Base-by-base conservation (phyloP, 2,329 filamentous ascomycete genomes). In the Graphium sp. region DNA sequence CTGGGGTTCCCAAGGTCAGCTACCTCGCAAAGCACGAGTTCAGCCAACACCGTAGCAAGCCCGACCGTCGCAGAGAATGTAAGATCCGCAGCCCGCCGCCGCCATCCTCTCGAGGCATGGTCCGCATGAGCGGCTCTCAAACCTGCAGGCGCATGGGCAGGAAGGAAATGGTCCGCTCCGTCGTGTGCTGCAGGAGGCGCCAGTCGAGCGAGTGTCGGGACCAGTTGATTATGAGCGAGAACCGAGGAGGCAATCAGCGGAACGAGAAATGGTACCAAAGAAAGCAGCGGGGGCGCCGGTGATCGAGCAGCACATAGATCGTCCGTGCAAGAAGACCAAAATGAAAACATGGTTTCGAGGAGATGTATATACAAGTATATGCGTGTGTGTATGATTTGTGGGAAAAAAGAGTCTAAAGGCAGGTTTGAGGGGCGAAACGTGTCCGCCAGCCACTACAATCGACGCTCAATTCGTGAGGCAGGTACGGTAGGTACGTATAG, bases 1-100 rank as follows among this genome's bases (percentile, higher is more conserved):
- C 59, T 57, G 6, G 72, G 62, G 37, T 75, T 66, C n/a, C 82
- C 62, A 5, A 77, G 62, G 42, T 82, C 80, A 16, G 79, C 73
- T 24, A 92, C 81, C 50, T 92, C 83, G 41, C 80, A 83, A 7
- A 92, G 62, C 25, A 92, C 79, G 38, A 92, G 55, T 50, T 85
- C 75, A 3, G 74, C 81, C 25, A 92, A 58, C 2, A 87, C 79
- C 21, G 76, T 66, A 5, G 82, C 77, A 7, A 91, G 61, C 2
- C 72, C 81, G 20, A 89, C 68, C 7, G 80, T 91, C 1, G 71
- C 65, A 6, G 79, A 74, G 48, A 91, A 91, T 2, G 78, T 72
- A 32, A 65, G 52, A 10, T 71, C 74, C 2, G 72, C 65, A 9
- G 65, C 45, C 15, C 60, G 53, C 22, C 65, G 52, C 27, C 60